Evolutionary conservation across 352 stramenopile genomes (phyloP).

Genomic region (Pythium phragmiticola): DNA sequence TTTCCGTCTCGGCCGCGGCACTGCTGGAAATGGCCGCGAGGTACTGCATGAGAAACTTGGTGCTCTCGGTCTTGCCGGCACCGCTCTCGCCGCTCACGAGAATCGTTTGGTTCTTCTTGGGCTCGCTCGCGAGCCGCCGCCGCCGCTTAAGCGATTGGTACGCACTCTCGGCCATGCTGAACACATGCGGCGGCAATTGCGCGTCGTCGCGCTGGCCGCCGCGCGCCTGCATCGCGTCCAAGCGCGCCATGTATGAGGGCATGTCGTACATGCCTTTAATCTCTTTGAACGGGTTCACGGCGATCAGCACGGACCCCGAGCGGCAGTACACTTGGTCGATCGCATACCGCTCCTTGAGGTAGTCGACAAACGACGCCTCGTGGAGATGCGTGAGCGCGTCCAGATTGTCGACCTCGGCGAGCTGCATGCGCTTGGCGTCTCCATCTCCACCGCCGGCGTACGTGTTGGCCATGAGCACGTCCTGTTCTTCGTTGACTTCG

Average conservation of each 20-base stretch:
- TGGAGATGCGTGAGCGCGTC: conserved; percentile 76
- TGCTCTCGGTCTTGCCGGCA: conserved; percentile 87
- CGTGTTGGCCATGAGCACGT: conserved; percentile 56
- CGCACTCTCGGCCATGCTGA: conserved; percentile 69
- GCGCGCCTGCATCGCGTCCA: conserved; percentile 15
- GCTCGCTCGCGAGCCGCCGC: conserved; percentile 34
- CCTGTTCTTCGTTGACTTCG: conserved; percentile 45
- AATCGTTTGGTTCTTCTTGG: conserved; percentile 74
- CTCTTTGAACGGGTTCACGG: conserved; percentile 80
- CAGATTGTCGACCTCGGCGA: conserved; percentile 67
- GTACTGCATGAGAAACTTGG: conserved; percentile 90
- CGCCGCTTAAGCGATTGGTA: conserved; percentile 53
- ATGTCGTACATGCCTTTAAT: conserved; percentile 70
- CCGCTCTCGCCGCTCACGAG: conserved; percentile 87
- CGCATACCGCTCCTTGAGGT: conserved; percentile 68
- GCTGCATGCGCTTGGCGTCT: conserved; percentile 26
- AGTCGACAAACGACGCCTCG: conserved; percentile 79
- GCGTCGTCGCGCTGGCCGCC: conserved; percentile 29
- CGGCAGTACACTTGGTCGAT: conserved; percentile 78
- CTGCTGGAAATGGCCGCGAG: conserved; percentile 54
- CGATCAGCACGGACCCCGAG: conserved; percentile 69
- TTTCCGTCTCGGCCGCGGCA: not conserved
- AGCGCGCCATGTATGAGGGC: conserved; percentile 31
- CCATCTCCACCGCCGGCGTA: conserved; percentile 5
- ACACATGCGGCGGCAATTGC: conserved; percentile 73